Evolutionary conservation across 352 stramenopile genomes (phyloP).

Genomic region (Globisporangium paddicum): DNA sequence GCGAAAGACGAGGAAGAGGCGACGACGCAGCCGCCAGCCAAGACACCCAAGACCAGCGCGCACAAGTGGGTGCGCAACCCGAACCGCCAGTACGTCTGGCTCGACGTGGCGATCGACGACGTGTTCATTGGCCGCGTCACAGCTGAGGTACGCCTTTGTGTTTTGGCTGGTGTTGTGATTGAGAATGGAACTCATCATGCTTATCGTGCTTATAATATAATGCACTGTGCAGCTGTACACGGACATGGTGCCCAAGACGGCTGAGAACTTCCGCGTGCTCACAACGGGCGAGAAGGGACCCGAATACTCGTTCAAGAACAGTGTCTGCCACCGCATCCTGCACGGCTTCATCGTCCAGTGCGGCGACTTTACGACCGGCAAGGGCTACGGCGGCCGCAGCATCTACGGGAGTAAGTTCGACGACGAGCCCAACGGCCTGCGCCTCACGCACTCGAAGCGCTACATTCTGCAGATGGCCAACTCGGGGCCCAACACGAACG

Average conservation of each 20-base stretch:
- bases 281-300: conserved; percentile 95
- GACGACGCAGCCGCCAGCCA: not conserved
- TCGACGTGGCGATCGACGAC: conserved; percentile 81
- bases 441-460: conserved; percentile 72
- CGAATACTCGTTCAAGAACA: conserved; percentile 96
- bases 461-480: conserved; percentile 97
- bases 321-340: conserved; percentile 97
- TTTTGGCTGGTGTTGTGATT: not conserved
- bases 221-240: conserved; percentile 80
- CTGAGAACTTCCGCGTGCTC: conserved; percentile 96
- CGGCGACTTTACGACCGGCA: conserved; percentile 92
- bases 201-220: too few species aligned
- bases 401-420: conserved; percentile 98
- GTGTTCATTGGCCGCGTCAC: conserved; percentile 65
- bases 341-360: conserved; percentile 98
- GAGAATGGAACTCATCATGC: too few species aligned
- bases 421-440: conserved; percentile 93
- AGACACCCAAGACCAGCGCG: not conserved
- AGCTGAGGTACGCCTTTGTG: conserved; percentile 35
- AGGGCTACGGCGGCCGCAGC: conserved; percentile 94
- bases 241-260: conserved; percentile 96
- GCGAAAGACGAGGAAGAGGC: not conserved
- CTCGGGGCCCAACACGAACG: conserved; percentile 95
- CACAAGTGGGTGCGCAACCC: conserved; percentile 49
- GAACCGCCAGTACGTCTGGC: conserved; percentile 79